A percentile compares a stretch with the other conserved stretches of the same genome.
Conservation (phyloP, 2,329 filamentous ascomycete species). For the Nectriaceae sp. region DNA sequence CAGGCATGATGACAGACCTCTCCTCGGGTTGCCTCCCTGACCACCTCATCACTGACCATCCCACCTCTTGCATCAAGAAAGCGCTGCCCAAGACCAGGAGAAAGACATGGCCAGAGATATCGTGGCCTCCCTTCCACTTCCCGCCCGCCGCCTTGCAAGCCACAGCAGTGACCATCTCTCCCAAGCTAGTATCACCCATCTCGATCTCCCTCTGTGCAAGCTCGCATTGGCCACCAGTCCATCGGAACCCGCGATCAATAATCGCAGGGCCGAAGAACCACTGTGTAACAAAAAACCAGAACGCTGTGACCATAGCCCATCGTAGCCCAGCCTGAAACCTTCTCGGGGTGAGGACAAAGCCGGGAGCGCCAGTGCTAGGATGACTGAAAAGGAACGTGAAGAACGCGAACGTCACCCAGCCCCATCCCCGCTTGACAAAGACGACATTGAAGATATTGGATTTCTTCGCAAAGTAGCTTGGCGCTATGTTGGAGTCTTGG, state of each 20-base stretch:
- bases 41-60: slow-evolving; percentile 55
- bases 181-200: slow-evolving; percentile 48
- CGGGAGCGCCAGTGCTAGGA: slow-evolving; percentile 43
- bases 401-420: slow-evolving; percentile 82
- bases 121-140: slow-evolving; percentile 88
- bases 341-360: slow-evolving; percentile 31
- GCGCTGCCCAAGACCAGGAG: slow-evolving; percentile 82
- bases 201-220: slow-evolving; percentile 50
- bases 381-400: slow-evolving; percentile 69
- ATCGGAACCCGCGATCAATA: slow-evolving; percentile 86
- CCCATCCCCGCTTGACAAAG: slow-evolving; percentile 96
- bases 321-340: slow-evolving; percentile 61
- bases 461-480: slow-evolving; percentile 92
- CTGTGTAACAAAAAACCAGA: slow-evolving; percentile 89
- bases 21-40: slow-evolving; percentile 54
- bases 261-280: slow-evolving; percentile 94
- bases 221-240: slow-evolving; percentile 85
- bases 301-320: slow-evolving; percentile 71
- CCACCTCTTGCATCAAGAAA: slow-evolving; percentile 79
- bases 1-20: slow-evolving; percentile 63
- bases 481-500: slow-evolving; percentile 55
- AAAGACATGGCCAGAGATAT: slow-evolving; percentile 95
- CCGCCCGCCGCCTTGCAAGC: slow-evolving; percentile 85
- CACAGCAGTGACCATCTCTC: slow-evolving; percentile 66
- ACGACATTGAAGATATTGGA: slow-evolving; percentile 87